These are phyloP conservation scores for Clausena lansium DNA, from an alignment of 345 rosid genomes.

Conservation along the genomic window DNA sequence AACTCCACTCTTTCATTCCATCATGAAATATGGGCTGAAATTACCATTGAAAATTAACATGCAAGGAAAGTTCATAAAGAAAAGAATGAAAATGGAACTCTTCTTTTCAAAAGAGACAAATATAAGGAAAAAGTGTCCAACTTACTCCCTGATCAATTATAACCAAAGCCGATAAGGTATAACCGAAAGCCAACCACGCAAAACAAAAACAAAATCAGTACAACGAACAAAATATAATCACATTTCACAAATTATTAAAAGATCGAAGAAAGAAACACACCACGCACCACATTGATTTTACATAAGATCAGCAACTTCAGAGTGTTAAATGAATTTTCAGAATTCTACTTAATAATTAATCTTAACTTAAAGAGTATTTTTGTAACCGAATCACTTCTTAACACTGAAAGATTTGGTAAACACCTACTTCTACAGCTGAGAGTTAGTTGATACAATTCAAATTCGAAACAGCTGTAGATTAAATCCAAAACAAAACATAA, in stretches of 20 bases:
- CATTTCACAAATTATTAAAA: not conserved
- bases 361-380: not conserved
- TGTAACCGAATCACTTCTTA: not conserved
- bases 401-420: not conserved
- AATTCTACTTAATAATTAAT: no score
- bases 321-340: not conserved
- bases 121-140: conserved; percentile 13
- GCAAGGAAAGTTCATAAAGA: not conserved
- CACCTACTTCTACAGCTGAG: not conserved
- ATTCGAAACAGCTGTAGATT: not conserved
- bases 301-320: not conserved
- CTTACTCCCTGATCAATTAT: conserved; percentile 68
- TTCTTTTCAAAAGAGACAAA: conserved; percentile 10
- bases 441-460: not conserved
- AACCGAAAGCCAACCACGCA: conserved; percentile 27
- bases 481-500: not conserved
- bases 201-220: conserved; percentile 25
- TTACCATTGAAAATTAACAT: conserved; percentile 12
- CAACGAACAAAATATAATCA: not conserved
- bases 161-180: conserved; percentile 4
- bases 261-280: not conserved
- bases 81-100: not conserved
- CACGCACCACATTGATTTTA: not conserved
- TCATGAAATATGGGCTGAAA: conserved; percentile 88
- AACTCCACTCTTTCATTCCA: conserved; percentile 98